These are phyloP conservation scores for Aristolochia californica DNA, from an alignment of 164 flowering plant species.

Conservation along the genomic window DNA sequence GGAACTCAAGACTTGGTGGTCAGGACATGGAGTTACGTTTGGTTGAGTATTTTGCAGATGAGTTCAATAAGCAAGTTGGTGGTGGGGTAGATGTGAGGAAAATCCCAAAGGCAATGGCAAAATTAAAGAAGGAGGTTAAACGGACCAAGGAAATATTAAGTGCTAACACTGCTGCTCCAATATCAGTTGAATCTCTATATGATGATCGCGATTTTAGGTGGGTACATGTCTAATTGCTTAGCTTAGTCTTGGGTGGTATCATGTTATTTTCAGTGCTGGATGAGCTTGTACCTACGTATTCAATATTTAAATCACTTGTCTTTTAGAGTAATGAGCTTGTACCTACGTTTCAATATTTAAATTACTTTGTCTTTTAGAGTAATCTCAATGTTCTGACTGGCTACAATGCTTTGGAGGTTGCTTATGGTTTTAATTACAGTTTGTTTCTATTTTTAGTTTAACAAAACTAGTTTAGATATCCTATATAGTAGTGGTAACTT, in stretches of 20 bases:
- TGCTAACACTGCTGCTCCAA: slow-evolving; percentile 89
- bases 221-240: slow-evolving; percentile 1
- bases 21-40: slow-evolving; percentile 75
- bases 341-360: no score
- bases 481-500: no score
- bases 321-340: no score
- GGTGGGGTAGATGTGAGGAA: slow-evolving; percentile 81
- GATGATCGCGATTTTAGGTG: slow-evolving; percentile 91
- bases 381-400: no score
- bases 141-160: slow-evolving; percentile 98
- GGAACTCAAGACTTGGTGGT: slow-evolving; percentile 94
- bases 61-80: slow-evolving; percentile 84
- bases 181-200: slow-evolving; percentile 90
- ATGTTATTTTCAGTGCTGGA: neutral
- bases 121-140: slow-evolving; percentile 93
- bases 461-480: no score
- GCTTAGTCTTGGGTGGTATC: neutral
- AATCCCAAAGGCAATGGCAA: slow-evolving; percentile 93
- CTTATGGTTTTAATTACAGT: no score
- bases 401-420: no score
- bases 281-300: no score
- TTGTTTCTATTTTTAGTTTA: no score
- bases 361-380: no score
- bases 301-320: no score
- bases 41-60: slow-evolving; percentile 93